Evolutionary conservation across 73 alveolate species (phyloP).

Genomic region (Paraurostyla sp.): DNA sequence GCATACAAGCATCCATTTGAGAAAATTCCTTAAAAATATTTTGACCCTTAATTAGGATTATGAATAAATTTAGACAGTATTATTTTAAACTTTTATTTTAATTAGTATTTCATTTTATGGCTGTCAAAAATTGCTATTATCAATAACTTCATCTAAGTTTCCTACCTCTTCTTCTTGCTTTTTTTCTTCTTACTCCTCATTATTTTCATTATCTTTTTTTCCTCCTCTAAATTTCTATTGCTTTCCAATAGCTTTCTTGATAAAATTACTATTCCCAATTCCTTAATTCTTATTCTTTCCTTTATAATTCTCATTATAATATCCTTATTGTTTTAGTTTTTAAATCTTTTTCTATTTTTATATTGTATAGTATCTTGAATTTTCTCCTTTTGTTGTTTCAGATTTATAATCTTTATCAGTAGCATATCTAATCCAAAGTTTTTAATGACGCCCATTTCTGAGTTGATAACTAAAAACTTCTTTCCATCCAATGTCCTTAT

Average conservation of each 20-base stretch:
- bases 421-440: slow-evolving; percentile 42
- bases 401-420: slow-evolving; percentile 35
- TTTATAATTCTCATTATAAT: background rate
- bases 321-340: background rate
- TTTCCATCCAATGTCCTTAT: slow-evolving; percentile 26
- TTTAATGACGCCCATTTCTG: background rate
- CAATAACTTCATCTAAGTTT: too few species aligned
- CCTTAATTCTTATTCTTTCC: background rate
- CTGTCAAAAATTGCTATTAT: background rate
- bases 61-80: background rate
- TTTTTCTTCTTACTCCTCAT: background rate
- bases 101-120: too few species aligned
- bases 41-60: slow-evolving; percentile 30
- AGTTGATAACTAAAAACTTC: background rate
- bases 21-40: slow-evolving; percentile 27
- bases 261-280: background rate
- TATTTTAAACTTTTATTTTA: too few species aligned
- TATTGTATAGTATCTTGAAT: slow-evolving; percentile 23
- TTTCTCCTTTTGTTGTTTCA: slow-evolving; percentile 11
- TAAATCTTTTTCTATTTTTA: background rate
- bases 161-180: background rate
- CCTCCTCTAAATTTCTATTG: background rate
- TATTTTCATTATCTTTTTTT: background rate
- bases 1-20: slow-evolving; percentile 63
- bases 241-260: slow-evolving; percentile 34